Percentiles rank a stretch among this genome's conserved stretches.
phyloP scores from a whole-genome alignment of 2,329 filamentous ascomycete genomes.

The Fusarium sp. region DNA sequence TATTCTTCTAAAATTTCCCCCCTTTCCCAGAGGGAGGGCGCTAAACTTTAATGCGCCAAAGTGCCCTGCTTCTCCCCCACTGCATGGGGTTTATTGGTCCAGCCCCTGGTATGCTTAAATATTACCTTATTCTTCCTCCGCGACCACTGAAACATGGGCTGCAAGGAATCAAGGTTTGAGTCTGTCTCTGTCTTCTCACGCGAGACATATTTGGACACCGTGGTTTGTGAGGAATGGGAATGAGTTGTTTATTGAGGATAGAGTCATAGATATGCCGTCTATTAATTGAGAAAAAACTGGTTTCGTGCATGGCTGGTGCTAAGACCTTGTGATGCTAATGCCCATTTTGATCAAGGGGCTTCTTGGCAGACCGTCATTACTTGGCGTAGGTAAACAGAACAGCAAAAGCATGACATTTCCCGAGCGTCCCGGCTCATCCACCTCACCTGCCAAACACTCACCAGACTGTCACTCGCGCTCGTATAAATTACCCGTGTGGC shows the following conservation, averaged over 20 bases:
- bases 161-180: constrained; percentile 9
- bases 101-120: constrained; percentile 46
- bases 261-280: not conserved
- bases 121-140: constrained; percentile 43
- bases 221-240: not conserved
- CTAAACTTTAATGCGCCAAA: constrained; percentile 44
- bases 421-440: constrained; percentile 15
- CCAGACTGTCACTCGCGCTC: not conserved
- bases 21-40: constrained; percentile 11
- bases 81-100: not conserved
- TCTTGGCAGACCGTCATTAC: constrained; percentile 31
- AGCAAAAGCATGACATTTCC: constrained; percentile 5
- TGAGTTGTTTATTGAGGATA: not conserved
- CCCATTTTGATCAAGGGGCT: constrained; percentile 32
- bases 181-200: not conserved
- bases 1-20: not conserved
- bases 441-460: not conserved
- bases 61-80: constrained; percentile 18
- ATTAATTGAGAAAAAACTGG: not conserved
- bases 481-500: not conserved
- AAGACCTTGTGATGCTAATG: constrained; percentile 16
- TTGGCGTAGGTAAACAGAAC: constrained; percentile 16
- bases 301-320: constrained; percentile 9
- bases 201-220: too few species aligned
- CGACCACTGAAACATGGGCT: constrained; percentile 29